Percentiles rank a stretch among this genome's conserved stretches.
Conservation (phyloP, 805 yeast species). For the Yarrowia bubula region DNA sequence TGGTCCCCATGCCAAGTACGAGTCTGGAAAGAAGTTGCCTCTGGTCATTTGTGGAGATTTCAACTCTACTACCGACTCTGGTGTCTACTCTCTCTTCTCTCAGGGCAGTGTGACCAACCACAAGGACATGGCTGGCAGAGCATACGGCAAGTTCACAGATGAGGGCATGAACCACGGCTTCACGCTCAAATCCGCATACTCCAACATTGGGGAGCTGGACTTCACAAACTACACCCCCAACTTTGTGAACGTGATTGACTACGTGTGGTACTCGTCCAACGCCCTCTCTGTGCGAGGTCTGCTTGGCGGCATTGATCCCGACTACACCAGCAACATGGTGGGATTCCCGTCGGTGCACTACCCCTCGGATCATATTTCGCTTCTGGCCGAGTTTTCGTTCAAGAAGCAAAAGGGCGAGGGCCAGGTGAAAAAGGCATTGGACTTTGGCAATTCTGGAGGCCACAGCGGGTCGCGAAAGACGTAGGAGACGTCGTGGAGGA, state of each 20-base stretch:
- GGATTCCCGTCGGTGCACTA: conserved; percentile 93
- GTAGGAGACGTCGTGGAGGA: conserved; percentile 3
- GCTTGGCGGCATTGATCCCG: conserved; percentile 77
- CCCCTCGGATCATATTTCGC: conserved; percentile 94
- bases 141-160: conserved; percentile 84
- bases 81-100: conserved; percentile 86
- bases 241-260: conserved; percentile 90
- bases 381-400: conserved; percentile 74
- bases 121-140: conserved; percentile 77
- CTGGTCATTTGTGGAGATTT: conserved; percentile 91
- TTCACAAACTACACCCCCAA: conserved; percentile 93
- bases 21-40: conserved; percentile 58
- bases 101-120: conserved; percentile 79
- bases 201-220: conserved; percentile 81
- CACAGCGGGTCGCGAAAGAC: conserved; percentile 27
- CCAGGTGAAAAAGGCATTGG: conserved; percentile 1
- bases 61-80: conserved; percentile 82
- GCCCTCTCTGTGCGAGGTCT: conserved; percentile 80
- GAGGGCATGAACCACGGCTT: conserved; percentile 83
- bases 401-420: conserved; percentile 37
- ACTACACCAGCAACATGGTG: conserved; percentile 70
- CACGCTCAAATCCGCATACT: conserved; percentile 80
- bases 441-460: conserved; percentile 18
- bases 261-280: conserved; percentile 88
- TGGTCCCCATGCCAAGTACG: conserved; percentile 41